These are phyloP conservation scores for Pugionium dolabratum DNA, from an alignment of 345 rosid genomes.

Conservation along the genomic window DNA sequence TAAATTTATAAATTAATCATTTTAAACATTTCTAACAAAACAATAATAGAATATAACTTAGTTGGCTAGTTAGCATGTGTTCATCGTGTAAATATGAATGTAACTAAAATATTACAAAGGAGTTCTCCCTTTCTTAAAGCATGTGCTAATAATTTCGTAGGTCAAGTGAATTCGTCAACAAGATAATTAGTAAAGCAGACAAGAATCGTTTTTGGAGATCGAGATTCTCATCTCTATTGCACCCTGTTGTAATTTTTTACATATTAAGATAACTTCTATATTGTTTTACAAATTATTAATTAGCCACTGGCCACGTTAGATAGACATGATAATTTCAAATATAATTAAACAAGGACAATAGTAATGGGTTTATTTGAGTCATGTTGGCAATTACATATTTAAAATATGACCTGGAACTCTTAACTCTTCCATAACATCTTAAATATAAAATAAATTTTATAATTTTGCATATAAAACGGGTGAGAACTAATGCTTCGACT, in stretches of 20 bases:
- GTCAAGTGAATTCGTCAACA: constrained; percentile 15
- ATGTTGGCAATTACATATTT: neutral
- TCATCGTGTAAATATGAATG: constrained; percentile 32
- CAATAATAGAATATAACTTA: neutral
- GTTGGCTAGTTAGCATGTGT: constrained; percentile 35
- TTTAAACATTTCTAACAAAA: neutral
- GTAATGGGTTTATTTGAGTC: neutral
- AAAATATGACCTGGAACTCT: neutral
- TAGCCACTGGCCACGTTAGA: constrained; percentile 23
- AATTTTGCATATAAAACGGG: no score
- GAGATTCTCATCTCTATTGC: constrained; percentile 20
- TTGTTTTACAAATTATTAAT: neutral
- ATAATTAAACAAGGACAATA: neutral
- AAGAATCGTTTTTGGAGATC: constrained; percentile 33
- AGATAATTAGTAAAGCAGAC: constrained; percentile 26
- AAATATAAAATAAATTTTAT: no score
- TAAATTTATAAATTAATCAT: constrained; percentile 6
- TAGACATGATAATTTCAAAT: constrained; percentile 8
- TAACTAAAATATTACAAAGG: constrained; percentile 18
- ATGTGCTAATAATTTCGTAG: constrained; percentile 21
- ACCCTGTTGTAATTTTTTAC: constrained; percentile 11
- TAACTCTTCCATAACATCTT: no score
- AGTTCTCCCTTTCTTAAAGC: constrained; percentile 25
- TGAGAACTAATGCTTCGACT: neutral
- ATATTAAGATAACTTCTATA: neutral